A percentile compares a stretch with the other conserved stretches of the same genome.
These are phyloP conservation scores for Euphorbia lathyris DNA, from an alignment of 345 rosid species.

Conservation along the genomic window DNA sequence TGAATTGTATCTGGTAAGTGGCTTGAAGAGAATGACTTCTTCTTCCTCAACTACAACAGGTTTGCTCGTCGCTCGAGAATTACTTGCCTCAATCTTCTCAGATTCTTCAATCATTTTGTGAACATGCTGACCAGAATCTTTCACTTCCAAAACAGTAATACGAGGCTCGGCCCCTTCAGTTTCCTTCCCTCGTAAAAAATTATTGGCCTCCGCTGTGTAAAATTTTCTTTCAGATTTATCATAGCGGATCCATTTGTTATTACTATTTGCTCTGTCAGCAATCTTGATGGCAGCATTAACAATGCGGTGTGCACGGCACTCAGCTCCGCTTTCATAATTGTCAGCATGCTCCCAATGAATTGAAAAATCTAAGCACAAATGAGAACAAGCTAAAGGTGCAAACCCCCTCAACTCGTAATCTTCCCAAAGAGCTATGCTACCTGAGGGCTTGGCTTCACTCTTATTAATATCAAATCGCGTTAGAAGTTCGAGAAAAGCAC, in stretches of 20 bases:
- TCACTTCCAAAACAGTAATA: slow-evolving; percentile 6
- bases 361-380: slow-evolving; percentile 53
- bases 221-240: slow-evolving; percentile 38
- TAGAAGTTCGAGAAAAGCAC: slow-evolving; percentile 45
- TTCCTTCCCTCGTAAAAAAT: slow-evolving; percentile 13
- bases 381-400: slow-evolving; percentile 52
- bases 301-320: slow-evolving; percentile 54
- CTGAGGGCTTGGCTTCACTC: slow-evolving; percentile 21
- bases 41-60: slow-evolving; percentile 66
- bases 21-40: slow-evolving; percentile 94
- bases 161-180: slow-evolving; percentile 16
- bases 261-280: slow-evolving; percentile 43
- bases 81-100: slow-evolving; percentile 29
- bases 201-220: slow-evolving; percentile 22
- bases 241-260: slow-evolving; percentile 52
- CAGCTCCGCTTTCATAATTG: slow-evolving; percentile 41
- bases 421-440: slow-evolving; percentile 68
- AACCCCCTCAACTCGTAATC: slow-evolving; percentile 81
- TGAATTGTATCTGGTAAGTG: slow-evolving; percentile 78
- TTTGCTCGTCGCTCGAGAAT: slow-evolving; percentile 29
- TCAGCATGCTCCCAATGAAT: slow-evolving; percentile 35
- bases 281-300: slow-evolving; percentile 53
- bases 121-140: slow-evolving; percentile 16
- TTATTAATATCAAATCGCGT: slow-evolving; percentile 31
- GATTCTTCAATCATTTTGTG: slow-evolving; percentile 12